phyloP scores from a whole-genome alignment of 2,329 filamentous ascomycete genomes.

The Biscogniauxia sp. region DNA sequence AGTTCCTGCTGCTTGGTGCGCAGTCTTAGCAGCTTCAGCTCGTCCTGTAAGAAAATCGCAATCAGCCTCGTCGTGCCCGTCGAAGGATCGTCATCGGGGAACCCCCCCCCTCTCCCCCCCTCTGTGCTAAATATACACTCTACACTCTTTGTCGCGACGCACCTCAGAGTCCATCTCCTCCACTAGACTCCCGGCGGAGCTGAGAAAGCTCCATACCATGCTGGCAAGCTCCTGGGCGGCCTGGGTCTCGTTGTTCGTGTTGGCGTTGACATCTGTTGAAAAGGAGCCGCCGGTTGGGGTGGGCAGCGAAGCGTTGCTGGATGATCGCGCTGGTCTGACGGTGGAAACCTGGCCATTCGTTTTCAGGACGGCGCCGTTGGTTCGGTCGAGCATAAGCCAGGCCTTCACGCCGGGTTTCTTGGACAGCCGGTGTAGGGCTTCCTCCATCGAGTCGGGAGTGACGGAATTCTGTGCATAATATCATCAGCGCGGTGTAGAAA shows the following conservation, averaged over 20 bases:
- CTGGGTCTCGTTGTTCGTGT: constrained; percentile 48
- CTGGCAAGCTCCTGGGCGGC: constrained; percentile 70
- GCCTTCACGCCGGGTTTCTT: constrained; percentile 79
- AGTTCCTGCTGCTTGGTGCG: constrained; percentile 84
- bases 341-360: constrained; percentile 67
- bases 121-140: neutral
- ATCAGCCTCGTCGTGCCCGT: neutral
- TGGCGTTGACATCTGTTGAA: constrained; percentile 41
- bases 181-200: constrained; percentile 66
- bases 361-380: constrained; percentile 70
- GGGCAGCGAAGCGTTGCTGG: constrained; percentile 21
- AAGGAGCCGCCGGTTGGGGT: constrained; percentile 39
- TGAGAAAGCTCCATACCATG: constrained; percentile 75
- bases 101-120: neutral
- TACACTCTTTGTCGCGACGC: constrained; percentile 10
- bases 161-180: constrained; percentile 71
- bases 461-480: constrained; percentile 33
- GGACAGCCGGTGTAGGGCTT: constrained; percentile 66
- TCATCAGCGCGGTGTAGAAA: constrained; percentile 1
- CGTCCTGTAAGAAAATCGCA: constrained; percentile 51
- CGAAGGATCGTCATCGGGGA: no score
- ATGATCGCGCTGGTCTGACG: constrained; percentile 45
- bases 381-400: constrained; percentile 71
- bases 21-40: constrained; percentile 71
- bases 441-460: constrained; percentile 60